Conservation (phyloP, 345 rosid species). For the Microthlaspi erraticum region DNA sequence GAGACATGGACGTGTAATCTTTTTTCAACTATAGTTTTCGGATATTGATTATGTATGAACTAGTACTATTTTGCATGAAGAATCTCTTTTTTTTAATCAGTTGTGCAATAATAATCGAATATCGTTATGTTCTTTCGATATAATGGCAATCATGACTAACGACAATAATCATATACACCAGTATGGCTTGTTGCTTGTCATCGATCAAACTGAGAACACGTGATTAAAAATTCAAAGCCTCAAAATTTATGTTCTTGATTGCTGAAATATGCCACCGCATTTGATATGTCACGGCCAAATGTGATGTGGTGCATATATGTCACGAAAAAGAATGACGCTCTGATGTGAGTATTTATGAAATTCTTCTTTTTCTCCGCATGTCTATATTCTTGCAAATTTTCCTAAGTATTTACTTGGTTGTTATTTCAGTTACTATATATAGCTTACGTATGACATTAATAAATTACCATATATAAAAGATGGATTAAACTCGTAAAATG, state of each 20-base stretch:
- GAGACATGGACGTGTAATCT: slow-evolving; percentile 26
- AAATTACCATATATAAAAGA: not conserved
- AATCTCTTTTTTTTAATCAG: too few relatives aligned
- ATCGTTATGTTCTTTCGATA: too few relatives aligned
- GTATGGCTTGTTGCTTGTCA: too few relatives aligned
- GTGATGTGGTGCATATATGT: slow-evolving; percentile 11
- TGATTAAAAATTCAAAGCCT: too few relatives aligned
- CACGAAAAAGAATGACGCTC: slow-evolving; percentile 20
- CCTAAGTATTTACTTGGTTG: not conserved
- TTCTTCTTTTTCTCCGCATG: not conserved
- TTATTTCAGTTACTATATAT: not conserved
- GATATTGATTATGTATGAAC: not conserved
- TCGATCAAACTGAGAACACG: too few relatives aligned
- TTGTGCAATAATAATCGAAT: too few relatives aligned
- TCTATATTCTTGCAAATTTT: not conserved
- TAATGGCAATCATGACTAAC: too few relatives aligned
- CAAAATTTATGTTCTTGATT: too few relatives aligned
- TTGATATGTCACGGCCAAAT: too few relatives aligned
- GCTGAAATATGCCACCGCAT: too few relatives aligned
- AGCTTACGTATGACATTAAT: not conserved
- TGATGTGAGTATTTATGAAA: slow-evolving; percentile 22
- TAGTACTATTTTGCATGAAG: too few relatives aligned
- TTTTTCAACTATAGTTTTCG: slow-evolving; percentile 4
- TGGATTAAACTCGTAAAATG: not conserved
- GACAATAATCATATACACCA: too few relatives aligned